Evolutionary conservation across 495 filamentous ascomycete species (phyloP).

Genomic region (Aspergillus campestris): DNA sequence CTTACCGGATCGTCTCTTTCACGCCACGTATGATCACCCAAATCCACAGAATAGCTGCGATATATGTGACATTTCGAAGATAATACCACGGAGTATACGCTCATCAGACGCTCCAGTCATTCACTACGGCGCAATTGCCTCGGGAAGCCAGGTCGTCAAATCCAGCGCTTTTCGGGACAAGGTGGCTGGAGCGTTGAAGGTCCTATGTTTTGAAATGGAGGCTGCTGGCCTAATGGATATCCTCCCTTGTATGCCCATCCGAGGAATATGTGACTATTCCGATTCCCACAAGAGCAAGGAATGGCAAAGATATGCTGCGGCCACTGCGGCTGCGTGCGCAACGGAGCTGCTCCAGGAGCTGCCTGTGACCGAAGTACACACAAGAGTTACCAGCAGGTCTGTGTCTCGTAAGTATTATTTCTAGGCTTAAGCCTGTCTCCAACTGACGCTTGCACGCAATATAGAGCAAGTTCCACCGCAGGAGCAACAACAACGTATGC

Average conservation of each 20-base stretch:
- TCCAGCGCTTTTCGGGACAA: slow-evolving; percentile 20
- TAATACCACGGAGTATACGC: slow-evolving; percentile 2
- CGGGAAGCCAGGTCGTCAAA: slow-evolving; percentile 32
- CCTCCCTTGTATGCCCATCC: slow-evolving; percentile 23
- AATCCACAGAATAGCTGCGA: slow-evolving; percentile 1
- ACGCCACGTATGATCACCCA: slow-evolving; percentile 10
- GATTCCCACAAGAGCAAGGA: slow-evolving; percentile 31
- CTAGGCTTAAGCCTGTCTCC: too few species aligned
- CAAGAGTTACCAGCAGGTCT: too few species aligned
- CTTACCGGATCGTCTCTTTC: slow-evolving; percentile 13
- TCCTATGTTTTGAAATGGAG: slow-evolving; percentile 43
- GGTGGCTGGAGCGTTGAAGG: slow-evolving; percentile 7
- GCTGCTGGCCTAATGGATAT: slow-evolving; percentile 31
- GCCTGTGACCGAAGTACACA: slow-evolving; percentile 1
- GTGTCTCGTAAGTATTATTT: too few species aligned
- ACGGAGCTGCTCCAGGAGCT: slow-evolving; percentile 19
- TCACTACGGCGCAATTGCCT: slow-evolving; percentile 37
- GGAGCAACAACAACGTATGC: slow-evolving; percentile 6
- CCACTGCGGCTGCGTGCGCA: slow-evolving; percentile 26
- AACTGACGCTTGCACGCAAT: neutral
- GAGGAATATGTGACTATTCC: slow-evolving; percentile 29
- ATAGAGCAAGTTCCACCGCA: slow-evolving; percentile 6
- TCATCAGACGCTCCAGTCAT: slow-evolving; percentile 11
- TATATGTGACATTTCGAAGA: slow-evolving; percentile 7
- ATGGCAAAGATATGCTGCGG: slow-evolving; percentile 28